A percentile compares a stretch with the other conserved stretches of the same genome.
Evolutionary conservation across 805 yeast species (phyloP).

Genomic region (Candida sakaeoensis): DNA sequence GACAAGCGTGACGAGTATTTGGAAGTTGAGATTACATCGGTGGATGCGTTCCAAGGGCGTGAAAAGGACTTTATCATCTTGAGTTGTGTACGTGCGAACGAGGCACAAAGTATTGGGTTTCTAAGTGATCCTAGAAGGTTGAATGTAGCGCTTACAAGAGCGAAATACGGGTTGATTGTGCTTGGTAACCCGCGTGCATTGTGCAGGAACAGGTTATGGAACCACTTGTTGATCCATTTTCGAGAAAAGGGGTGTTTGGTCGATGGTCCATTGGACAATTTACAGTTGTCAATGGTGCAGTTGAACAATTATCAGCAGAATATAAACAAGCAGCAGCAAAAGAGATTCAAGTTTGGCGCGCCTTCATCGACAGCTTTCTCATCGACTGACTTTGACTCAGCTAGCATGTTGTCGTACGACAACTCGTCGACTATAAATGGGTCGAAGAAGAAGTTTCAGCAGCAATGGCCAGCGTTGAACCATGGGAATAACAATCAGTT

Average conservation of each 20-base stretch:
- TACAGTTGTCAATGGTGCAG: constrained; percentile 69
- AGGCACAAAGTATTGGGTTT: constrained; percentile 38
- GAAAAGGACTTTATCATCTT: constrained; percentile 43
- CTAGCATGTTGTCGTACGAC: constrained; percentile 24
- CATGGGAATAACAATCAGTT: background rate
- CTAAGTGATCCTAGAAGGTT: constrained; percentile 42
- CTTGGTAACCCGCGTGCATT: constrained; percentile 83
- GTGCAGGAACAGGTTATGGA: constrained; percentile 72
- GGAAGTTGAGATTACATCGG: constrained; percentile 73
- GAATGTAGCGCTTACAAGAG: constrained; percentile 44
- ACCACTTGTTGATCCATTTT: constrained; percentile 68
- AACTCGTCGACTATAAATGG: constrained; percentile 10
- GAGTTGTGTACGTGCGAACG: constrained; percentile 44
- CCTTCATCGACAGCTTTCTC: constrained; percentile 12
- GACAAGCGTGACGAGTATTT: constrained; percentile 57
- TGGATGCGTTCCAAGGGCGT: constrained; percentile 43
- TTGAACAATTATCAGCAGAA: constrained; percentile 29
- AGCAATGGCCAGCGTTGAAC: constrained; percentile 28
- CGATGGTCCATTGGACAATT: constrained; percentile 80
- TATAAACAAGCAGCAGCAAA: background rate
- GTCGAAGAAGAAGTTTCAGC: background rate
- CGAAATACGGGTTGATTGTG: constrained; percentile 44
- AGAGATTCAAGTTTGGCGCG: constrained; percentile 10
- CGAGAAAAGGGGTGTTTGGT: constrained; percentile 84
- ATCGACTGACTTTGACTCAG: constrained; percentile 23